Conservation (phyloP, 2,329 filamentous ascomycete genomes). For the Tolypocladium capitatum region DNA sequence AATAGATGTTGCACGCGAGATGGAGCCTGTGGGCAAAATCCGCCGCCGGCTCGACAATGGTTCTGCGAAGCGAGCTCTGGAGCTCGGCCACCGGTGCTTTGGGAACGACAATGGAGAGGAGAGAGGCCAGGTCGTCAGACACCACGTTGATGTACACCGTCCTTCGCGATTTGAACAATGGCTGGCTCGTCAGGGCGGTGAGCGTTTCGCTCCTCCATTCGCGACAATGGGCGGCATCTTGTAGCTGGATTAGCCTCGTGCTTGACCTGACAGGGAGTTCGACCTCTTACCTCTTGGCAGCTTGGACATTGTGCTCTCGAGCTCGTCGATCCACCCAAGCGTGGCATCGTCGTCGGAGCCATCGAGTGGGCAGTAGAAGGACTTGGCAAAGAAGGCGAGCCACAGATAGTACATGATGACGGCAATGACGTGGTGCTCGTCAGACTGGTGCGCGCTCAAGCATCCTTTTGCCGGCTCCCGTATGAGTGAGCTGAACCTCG, state of each 20-base stretch:
- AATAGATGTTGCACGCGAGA: constrained; percentile 19
- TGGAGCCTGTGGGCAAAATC: constrained; percentile 24
- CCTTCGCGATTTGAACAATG: constrained; percentile 16
- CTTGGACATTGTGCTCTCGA: constrained; percentile 19
- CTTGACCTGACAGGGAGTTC: background rate
- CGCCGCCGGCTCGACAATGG: constrained; percentile 21
- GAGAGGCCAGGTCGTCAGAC: constrained; percentile 19
- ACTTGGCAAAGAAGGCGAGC: constrained; percentile 20
- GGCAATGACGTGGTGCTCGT: constrained; percentile 22
- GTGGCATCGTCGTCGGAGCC: constrained; percentile 17
- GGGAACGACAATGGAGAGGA: constrained; percentile 18
- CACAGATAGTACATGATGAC: constrained; percentile 25
- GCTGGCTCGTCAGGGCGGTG: constrained; percentile 17
- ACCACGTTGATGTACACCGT: constrained; percentile 15
- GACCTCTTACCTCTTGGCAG: constrained; percentile 17
- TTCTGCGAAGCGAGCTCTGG: constrained; percentile 17
- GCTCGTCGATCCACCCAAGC: constrained; percentile 18
- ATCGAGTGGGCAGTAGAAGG: constrained; percentile 23
- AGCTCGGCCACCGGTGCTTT: constrained; percentile 14
- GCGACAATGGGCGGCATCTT: constrained; percentile 20
- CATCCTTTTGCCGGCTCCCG: constrained; percentile 21
- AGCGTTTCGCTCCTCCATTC: constrained; percentile 25
- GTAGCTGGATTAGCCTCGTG: constrained; percentile 2
- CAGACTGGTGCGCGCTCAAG: constrained; percentile 16
- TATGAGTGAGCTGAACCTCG: constrained; percentile 19